These are phyloP conservation scores for Carex kokanica DNA, from an alignment of 176 grass and related monocot genomes.

Conservation along the genomic window DNA sequence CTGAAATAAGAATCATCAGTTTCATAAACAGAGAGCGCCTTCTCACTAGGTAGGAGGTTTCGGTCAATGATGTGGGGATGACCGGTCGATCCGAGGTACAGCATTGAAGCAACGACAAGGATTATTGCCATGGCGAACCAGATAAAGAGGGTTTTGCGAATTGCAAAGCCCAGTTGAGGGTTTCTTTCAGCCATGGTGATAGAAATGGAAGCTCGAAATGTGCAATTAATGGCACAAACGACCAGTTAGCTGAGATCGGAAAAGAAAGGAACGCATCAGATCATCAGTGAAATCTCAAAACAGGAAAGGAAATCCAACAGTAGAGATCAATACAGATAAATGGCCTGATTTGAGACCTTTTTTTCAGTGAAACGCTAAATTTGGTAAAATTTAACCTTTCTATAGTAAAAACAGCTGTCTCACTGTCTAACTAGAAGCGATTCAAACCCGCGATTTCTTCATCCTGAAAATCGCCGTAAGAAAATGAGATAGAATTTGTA, in stretches of 20 bases:
- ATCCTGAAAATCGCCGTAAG: not conserved
- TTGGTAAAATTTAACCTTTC: conserved; percentile 13
- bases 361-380: conserved; percentile 9
- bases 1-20: not conserved
- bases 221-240: conserved; percentile 10
- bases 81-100: conserved; percentile 28
- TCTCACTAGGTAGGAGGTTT: conserved; percentile 32
- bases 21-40: conserved; percentile 30
- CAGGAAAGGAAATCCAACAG: not conserved
- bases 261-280: not conserved
- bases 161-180: conserved; percentile 20
- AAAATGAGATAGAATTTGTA: not conserved
- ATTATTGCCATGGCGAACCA: conserved; percentile 30
- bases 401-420: conserved; percentile 13
- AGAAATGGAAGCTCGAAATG: not conserved
- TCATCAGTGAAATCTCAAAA: not conserved
- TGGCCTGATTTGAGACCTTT: not conserved
- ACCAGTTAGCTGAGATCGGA: not conserved
- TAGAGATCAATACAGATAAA: not conserved
- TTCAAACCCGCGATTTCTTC: not conserved
- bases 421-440: not conserved
- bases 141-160: conserved; percentile 32
- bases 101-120: conserved; percentile 32
- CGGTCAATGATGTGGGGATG: conserved; percentile 9
- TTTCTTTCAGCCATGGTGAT: conserved; percentile 34